These are phyloP conservation scores for Exutisphaerella laricina DNA, from an alignment of 2,329 filamentous ascomycete genomes.

Conservation along the genomic window DNA sequence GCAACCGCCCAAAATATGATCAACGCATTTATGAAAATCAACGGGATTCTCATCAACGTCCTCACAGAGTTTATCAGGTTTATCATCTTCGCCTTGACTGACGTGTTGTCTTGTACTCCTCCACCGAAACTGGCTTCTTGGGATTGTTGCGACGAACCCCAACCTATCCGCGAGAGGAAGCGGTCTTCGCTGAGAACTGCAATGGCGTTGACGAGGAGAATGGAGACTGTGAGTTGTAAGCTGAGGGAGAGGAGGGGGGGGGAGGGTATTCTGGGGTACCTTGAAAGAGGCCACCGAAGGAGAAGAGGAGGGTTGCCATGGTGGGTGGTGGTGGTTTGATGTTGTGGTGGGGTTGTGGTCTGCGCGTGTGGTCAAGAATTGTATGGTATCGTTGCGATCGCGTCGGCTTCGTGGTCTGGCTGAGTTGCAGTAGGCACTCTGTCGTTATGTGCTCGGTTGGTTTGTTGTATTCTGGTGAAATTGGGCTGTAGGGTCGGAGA, in stretches of 20 bases:
- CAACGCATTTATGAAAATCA: constrained; percentile 76
- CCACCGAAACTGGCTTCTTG: constrained; percentile 75
- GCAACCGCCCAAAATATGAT: constrained; percentile 61
- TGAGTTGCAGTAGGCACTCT: no score
- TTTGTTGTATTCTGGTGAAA: neutral
- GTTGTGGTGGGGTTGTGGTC: constrained; percentile 3
- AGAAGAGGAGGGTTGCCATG: constrained; percentile 55
- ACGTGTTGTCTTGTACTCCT: constrained; percentile 61
- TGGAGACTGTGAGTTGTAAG: constrained; percentile 51
- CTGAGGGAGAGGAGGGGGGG: neutral
- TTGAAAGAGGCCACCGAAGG: constrained; percentile 67
- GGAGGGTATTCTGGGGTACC: constrained; percentile 46
- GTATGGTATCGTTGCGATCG: neutral
- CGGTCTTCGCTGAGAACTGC: constrained; percentile 92
- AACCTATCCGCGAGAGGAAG: constrained; percentile 84
- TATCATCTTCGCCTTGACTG: constrained; percentile 79
- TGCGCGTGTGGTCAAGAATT: neutral
- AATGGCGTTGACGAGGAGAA: constrained; percentile 90
- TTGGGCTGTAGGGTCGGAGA: no score
- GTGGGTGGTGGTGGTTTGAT: neutral
- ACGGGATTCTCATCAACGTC: constrained; percentile 85
- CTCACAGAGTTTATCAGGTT: constrained; percentile 86
- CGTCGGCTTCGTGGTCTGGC: neutral
- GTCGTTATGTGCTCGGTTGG: neutral
- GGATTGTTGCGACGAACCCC: constrained; percentile 55